Conservation (phyloP, 148 eudicot genomes). For the Polygonum maritimum region DNA sequence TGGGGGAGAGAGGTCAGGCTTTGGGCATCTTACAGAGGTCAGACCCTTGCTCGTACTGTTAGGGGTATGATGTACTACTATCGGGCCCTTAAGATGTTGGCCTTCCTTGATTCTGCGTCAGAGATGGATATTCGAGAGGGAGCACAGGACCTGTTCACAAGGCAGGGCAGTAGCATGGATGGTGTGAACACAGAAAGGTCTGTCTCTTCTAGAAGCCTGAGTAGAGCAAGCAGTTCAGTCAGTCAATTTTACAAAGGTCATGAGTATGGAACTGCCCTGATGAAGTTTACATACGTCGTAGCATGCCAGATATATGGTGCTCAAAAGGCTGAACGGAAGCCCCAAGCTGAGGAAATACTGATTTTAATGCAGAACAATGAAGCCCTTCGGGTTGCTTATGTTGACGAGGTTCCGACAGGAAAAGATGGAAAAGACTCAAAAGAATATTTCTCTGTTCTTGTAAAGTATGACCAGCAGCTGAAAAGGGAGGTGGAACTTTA, state of each 20-base stretch:
- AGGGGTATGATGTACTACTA: constrained; percentile 99
- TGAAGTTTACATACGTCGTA: constrained; percentile 50
- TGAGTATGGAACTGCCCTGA: constrained; percentile 47
- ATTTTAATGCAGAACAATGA: constrained; percentile 70
- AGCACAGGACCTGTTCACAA: constrained; percentile 45
- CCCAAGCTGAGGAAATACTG: constrained; percentile 82
- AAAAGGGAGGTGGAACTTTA: constrained; percentile 81
- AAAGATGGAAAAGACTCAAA: constrained; percentile 53
- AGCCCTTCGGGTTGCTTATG: constrained; percentile 94
- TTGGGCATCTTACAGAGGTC: constrained; percentile 96
- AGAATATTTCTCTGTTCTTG: constrained; percentile 85
- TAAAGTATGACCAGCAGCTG: constrained; percentile 77
- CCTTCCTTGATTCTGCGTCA: constrained; percentile 93
- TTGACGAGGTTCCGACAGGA: constrained; percentile 63
- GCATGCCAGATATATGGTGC: constrained; percentile 58
- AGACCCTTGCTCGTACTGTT: constrained; percentile 84
- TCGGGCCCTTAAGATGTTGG: constrained; percentile 87
- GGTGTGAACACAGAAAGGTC: constrained; percentile 34
- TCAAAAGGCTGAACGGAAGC: constrained; percentile 52
- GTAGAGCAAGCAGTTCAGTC: constrained; percentile 40
- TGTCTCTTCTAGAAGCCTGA: constrained; percentile 35
- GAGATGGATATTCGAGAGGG: constrained; percentile 92
- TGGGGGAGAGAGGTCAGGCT: constrained; percentile 61
- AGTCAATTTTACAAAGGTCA: constrained; percentile 44
- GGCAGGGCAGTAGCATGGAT: constrained; percentile 35